phyloP scores from a whole-genome alignment of 2,329 filamentous ascomycete genomes.

The Shiraia bambusicola region DNA sequence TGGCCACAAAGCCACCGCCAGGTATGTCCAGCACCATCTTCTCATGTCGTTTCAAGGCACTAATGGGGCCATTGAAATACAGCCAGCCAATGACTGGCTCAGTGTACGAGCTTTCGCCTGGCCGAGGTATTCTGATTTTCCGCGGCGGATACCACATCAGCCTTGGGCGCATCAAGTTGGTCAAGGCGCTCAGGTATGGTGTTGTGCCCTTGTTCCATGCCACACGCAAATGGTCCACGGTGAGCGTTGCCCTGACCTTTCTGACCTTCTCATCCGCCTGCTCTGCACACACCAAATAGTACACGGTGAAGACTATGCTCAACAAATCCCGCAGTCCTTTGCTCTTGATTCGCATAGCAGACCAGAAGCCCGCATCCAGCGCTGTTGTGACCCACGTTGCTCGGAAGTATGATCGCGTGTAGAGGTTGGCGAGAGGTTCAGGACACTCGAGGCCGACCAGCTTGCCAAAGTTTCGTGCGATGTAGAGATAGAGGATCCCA shows the following conservation, averaged over 20 bases:
- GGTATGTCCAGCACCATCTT: slow-evolving; percentile 86
- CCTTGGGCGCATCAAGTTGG: slow-evolving; percentile 71
- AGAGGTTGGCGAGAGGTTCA: slow-evolving; percentile 91
- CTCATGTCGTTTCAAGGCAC: slow-evolving; percentile 72
- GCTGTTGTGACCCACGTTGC: slow-evolving; percentile 97
- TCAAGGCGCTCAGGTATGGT: slow-evolving; percentile 76
- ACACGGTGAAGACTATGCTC: slow-evolving; percentile 80
- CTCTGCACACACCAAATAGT: slow-evolving; percentile 91
- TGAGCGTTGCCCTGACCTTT: slow-evolving; percentile 82
- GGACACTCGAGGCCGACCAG: slow-evolving; percentile 87
- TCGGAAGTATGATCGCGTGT: slow-evolving; percentile 87
- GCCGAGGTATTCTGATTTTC: slow-evolving; percentile 80
- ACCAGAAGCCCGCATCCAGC: slow-evolving; percentile 96
- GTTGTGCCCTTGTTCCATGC: slow-evolving; percentile 95
- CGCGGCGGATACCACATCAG: slow-evolving; percentile 80
- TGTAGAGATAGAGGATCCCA: slow-evolving; percentile 88
- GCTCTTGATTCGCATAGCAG: slow-evolving; percentile 84
- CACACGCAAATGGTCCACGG: slow-evolving; percentile 85
- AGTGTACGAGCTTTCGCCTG: slow-evolving; percentile 74
- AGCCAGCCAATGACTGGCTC: slow-evolving; percentile 86
- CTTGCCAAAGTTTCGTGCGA: slow-evolving; percentile 89
- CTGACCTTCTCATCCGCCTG: slow-evolving; percentile 95
- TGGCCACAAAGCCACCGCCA: slow-evolving; percentile 92
- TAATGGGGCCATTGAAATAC: slow-evolving; percentile 87
- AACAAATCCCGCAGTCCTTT: slow-evolving; percentile 81